These are phyloP conservation scores for Phoma herbarum DNA, from an alignment of 2,329 filamentous ascomycete species.

Conservation along the genomic window DNA sequence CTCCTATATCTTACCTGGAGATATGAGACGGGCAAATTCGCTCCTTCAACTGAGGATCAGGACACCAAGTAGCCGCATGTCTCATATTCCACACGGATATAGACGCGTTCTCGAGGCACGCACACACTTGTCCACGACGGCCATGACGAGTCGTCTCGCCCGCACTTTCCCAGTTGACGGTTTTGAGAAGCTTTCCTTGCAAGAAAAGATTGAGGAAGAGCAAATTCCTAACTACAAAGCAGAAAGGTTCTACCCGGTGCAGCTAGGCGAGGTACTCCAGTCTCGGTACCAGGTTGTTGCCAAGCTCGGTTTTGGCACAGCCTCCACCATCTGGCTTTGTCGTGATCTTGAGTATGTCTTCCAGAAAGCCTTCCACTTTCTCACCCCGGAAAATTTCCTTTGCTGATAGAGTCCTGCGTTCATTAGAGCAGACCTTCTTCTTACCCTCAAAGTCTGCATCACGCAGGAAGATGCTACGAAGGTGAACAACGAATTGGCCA, in stretches of 20 bases:
- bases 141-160: not conserved
- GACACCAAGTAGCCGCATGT: not conserved
- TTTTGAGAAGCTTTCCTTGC: too few species aligned
- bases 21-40: not conserved
- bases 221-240: too few species aligned
- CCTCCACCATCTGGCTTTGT: conserved; percentile 13
- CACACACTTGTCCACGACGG: not conserved
- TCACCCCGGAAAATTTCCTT: not conserved
- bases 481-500: conserved; percentile 3
- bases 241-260: conserved; percentile 2
- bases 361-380: not conserved
- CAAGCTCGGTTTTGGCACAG: conserved; percentile 10
- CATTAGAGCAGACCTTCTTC: not conserved
- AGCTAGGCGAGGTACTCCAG: conserved; percentile 5
- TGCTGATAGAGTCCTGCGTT: not conserved
- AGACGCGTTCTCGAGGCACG: not conserved
- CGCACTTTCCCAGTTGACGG: not conserved
- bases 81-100: not conserved
- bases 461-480: not conserved
- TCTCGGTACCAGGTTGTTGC: conserved; percentile 10
- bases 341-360: conserved; percentile 5
- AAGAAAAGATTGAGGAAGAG: too few species aligned
- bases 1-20: not conserved
- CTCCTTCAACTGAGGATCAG: not conserved
- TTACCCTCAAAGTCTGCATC: conserved; percentile 9